Evolutionary conservation across 1,284 basidiomycete species (phyloP).

Genomic region (Polyporus tsugae): DNA sequence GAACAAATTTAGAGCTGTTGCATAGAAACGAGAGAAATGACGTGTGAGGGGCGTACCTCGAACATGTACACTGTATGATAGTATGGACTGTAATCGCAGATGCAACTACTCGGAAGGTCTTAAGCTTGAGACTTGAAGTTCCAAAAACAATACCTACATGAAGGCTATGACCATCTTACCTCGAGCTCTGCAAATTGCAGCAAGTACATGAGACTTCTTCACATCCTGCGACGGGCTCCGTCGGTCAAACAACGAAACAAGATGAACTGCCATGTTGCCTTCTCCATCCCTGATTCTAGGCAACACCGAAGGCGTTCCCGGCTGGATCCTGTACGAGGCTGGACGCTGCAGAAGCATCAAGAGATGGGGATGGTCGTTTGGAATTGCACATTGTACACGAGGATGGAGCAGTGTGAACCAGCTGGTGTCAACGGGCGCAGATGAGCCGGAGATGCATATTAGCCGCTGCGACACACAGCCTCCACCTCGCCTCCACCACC

Average conservation of each 20-base stretch:
- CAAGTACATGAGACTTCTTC: not conserved
- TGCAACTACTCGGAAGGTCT: no score
- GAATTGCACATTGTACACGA: not conserved
- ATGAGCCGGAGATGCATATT: not conserved
- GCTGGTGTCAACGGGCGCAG: not conserved
- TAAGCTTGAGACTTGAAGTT: no score
- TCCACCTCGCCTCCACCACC: not conserved
- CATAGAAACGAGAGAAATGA: not conserved
- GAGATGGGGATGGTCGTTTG: not conserved
- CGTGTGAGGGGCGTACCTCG: no score
- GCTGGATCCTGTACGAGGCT: not conserved
- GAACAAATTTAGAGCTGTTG: not conserved
- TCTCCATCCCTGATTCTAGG: not conserved
- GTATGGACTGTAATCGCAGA: no score
- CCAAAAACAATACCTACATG: no score
- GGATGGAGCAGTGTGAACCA: no score
- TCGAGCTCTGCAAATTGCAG: no score
- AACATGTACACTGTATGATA: no score
- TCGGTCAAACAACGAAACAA: not conserved
- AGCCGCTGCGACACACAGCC: not conserved
- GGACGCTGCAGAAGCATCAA: not conserved
- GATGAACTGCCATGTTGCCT: not conserved
- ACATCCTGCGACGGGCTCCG: not conserved
- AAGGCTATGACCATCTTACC: no score
- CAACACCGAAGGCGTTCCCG: not conserved